Percentiles rank a stretch among this genome's conserved stretches.
Conservation (phyloP, 768 basidiomycete species). For the Atractiella rhizophila region DNA sequence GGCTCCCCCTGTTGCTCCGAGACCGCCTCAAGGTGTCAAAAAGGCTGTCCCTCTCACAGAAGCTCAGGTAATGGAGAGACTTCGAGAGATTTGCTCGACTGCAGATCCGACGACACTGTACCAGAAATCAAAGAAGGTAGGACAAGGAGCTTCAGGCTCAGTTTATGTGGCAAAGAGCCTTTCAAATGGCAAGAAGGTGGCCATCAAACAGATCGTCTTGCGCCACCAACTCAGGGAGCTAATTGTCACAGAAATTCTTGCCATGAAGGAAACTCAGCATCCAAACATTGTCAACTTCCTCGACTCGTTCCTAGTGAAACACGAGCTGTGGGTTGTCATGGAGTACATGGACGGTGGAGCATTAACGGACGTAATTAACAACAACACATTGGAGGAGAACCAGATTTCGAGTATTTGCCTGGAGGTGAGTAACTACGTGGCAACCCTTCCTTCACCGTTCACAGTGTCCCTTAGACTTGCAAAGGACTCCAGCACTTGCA, state of each 20-base stretch:
- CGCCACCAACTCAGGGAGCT: slow-evolving; percentile 70
- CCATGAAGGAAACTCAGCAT: slow-evolving; percentile 96
- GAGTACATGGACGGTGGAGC: slow-evolving; percentile 91
- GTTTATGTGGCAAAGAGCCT: slow-evolving; percentile 94
- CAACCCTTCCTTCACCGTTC: slow-evolving; percentile 32
- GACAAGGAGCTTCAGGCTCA: slow-evolving; percentile 91
- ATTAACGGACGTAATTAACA: slow-evolving; percentile 89
- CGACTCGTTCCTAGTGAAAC: slow-evolving; percentile 65
- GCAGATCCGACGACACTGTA: slow-evolving; percentile 76
- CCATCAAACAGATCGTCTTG: slow-evolving; percentile 89
- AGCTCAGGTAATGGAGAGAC: slow-evolving; percentile 92
- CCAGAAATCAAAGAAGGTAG: slow-evolving; percentile 94
- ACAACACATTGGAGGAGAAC: slow-evolving; percentile 82
- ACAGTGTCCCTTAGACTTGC: slow-evolving; percentile 76
- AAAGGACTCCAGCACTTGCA: slow-evolving; percentile 82
- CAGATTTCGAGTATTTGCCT: slow-evolving; percentile 42
- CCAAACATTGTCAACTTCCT: slow-evolving; percentile 71
- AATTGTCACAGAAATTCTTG: slow-evolving; percentile 89
- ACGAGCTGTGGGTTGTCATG: slow-evolving; percentile 97
- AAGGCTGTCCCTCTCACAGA: slow-evolving; percentile 78
- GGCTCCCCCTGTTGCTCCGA: too few species aligned
- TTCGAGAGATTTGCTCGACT: slow-evolving; percentile 58
- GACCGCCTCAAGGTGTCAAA: slow-evolving; percentile 55
- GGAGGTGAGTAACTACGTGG: slow-evolving; percentile 40
- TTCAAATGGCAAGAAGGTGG: slow-evolving; percentile 61